Evolutionary conservation across 2,329 filamentous ascomycete species (phyloP).

Genomic region (Ceratocystis huliohia): DNA sequence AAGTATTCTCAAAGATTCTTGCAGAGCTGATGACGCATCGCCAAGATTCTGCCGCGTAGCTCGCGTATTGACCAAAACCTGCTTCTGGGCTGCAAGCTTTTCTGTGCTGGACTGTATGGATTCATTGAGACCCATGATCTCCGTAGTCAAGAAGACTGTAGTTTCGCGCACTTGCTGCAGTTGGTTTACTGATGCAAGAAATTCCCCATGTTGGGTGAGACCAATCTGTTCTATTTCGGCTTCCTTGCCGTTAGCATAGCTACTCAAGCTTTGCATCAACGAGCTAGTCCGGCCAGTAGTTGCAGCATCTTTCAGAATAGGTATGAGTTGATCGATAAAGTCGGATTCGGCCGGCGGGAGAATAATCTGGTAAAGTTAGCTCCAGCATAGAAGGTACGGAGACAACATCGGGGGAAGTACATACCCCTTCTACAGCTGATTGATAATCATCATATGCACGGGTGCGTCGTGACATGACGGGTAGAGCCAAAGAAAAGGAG

Average conservation of each 20-base stretch:
- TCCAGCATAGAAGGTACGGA: constrained; percentile 19
- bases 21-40: constrained; percentile 75
- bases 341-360: constrained; percentile 83
- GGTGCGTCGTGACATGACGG: constrained; percentile 34
- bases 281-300: constrained; percentile 35
- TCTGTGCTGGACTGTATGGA: constrained; percentile 93
- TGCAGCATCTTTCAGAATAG: constrained; percentile 81
- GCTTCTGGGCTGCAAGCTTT: constrained; percentile 87
- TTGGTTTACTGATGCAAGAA: constrained; percentile 84
- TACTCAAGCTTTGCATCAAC: constrained; percentile 27
- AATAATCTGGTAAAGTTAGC: constrained; percentile 54
- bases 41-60: constrained; percentile 91
- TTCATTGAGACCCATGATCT: constrained; percentile 85
- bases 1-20: constrained; percentile 82
- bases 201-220: constrained; percentile 92
- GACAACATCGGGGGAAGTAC: constrained; percentile 19
- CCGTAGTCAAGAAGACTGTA: constrained; percentile 73
- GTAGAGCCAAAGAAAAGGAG: background rate
- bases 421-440: constrained; percentile 36
- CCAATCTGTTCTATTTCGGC: constrained; percentile 88
- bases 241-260: constrained; percentile 78
- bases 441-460: constrained; percentile 37
- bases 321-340: constrained; percentile 90
- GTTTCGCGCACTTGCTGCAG: constrained; percentile 85
- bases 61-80: constrained; percentile 80